A percentile compares a stretch with the other conserved stretches of the same genome.
phyloP scores from a whole-genome alignment of 495 filamentous ascomycete species.

The Niebla homalea region DNA sequence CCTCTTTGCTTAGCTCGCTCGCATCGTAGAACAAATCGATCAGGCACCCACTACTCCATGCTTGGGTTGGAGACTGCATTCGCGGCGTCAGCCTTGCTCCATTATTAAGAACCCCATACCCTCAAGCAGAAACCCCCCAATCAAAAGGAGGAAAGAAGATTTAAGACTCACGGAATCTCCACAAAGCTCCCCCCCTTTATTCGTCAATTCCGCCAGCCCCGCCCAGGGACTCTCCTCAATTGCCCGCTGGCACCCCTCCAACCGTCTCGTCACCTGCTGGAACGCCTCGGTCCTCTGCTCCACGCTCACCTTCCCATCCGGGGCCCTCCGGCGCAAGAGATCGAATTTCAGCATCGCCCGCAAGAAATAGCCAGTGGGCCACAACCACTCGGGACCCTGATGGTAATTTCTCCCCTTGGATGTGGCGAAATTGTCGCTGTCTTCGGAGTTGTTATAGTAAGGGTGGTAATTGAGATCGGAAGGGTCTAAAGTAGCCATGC shows the following conservation, averaged over 20 bases:
- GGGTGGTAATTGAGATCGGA: slow-evolving; percentile 82
- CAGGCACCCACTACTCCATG: slow-evolving; percentile 87
- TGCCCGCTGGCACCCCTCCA: slow-evolving; percentile 69
- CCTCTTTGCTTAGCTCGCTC: slow-evolving; percentile 28
- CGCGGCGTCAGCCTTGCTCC: slow-evolving; percentile 12
- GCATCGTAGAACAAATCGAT: slow-evolving; percentile 94
- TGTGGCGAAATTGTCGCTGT: slow-evolving; percentile 76
- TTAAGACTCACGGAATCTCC: slow-evolving; percentile 61
- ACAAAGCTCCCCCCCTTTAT: slow-evolving; percentile 74
- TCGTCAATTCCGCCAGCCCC: slow-evolving; percentile 84
- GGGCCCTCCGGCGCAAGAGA: slow-evolving; percentile 51
- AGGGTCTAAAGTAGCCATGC: slow-evolving; percentile 93
- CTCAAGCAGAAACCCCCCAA: slow-evolving; percentile 4
- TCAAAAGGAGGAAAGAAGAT: slow-evolving; percentile 3
- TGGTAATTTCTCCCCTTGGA: slow-evolving; percentile 95
- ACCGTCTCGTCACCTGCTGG: slow-evolving; percentile 77
- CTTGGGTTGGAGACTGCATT: slow-evolving; percentile 70
- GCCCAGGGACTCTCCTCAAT: slow-evolving; percentile 72
- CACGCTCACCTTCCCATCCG: slow-evolving; percentile 39
- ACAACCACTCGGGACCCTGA: slow-evolving; percentile 98
- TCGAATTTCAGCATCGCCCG: slow-evolving; percentile 86
- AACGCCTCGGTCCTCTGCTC: slow-evolving; percentile 68
- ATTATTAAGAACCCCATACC: not conserved
- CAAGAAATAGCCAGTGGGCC: slow-evolving; percentile 92
- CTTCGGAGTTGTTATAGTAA: slow-evolving; percentile 89